Evolutionary conservation across 1,284 basidiomycete genomes (phyloP), one percentile per base, ranked within the genome.

Genomic region (Sporisorium scitamineum): DNA sequence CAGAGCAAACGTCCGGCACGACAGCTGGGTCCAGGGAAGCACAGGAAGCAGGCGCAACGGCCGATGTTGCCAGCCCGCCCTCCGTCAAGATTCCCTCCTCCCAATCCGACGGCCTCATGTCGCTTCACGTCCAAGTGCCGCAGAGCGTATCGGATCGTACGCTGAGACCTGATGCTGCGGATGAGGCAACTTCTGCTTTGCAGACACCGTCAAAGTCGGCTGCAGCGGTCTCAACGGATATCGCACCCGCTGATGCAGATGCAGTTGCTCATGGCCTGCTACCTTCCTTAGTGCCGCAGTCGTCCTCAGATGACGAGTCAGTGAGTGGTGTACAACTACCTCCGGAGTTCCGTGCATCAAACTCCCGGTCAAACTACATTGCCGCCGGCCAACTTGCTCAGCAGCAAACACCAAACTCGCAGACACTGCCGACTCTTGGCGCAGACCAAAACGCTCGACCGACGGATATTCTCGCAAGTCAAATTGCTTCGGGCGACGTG

Each of bases 81-180:
- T 26, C 22, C 14, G 22, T 31, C 32, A 29, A 37, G 7, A 41
- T 57, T 3, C 42, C 67, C 22, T n/a, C 61, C 6, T 58, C 53
- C 3, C 34, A 58, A n/a, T 70, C 67, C 3, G 63, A 71, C 10
- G 62, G 68, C 22, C 55, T 71, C 52, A 61, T 71, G 24, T 71
- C 69, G 39, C 63, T 71, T 10, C 62, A 62, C 14, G 69, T 71
- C 2, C 42, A 71, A 32, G 69, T 71, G 27, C 69, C 69, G 9
- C 41, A 61, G 22, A 71, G 51, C 13, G 52, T 71, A 2, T 48
- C 60, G 1, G 59, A 59, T 32, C 51, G 42, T 9, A 37, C 62
- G 14, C 51, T 37, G 0, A 29, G 18, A 34, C 20, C 47, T 1
- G 48, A 55, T 11, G 10, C 37, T 39, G 7, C 61, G 10, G 37